Base-by-base conservation (phyloP, 352 stramenopile species). In the Blastocystis hominis region DNA sequence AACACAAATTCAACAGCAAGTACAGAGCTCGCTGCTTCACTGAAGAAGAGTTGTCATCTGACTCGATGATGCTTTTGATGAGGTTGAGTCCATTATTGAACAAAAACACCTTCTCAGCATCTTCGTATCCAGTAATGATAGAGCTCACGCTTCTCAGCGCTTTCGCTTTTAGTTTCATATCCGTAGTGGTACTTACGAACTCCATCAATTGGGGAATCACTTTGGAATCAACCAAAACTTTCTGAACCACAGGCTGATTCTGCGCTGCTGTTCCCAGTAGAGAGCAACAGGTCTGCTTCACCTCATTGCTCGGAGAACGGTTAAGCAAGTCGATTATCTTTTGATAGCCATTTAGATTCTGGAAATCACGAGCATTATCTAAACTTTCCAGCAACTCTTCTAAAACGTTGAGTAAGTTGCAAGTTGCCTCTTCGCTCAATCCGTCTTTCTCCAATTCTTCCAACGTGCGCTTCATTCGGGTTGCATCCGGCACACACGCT, bases 351-450 rank as follows among this genome's bases (percentile, higher is more conserved):
- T 84, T 68, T 20, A 84, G 30, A 42, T 63, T 84, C 5, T 84
- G 13, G 42, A 84, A 84, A 24, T 84, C 72, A 9, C 50, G 30
- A 66, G 77, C 62, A 55, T 87, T 87, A 42, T 87, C 77, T n/a
- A 87, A 7, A 38, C 50, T 87, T 50, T 87, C 62, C n/a, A 75
- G 30, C 20, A 87, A 55, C 38, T 56, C 55, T 87, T 87, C 77
- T 56, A 87, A 42, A 78, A 63, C 40, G 13, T 40, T 38, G 9
- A 87, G 44, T 20, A 87, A 15, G 15, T 30, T 46, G 2, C 55
- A 20, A 10, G 6, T 76, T 30, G 36, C 38, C 20, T 75, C 47
- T 13, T 87, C 62, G 24, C 34, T 56, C 13, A 87, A 77, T 13
- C 20, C 42, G 6, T 72, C 46, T 34, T 72, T 56, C 77, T 61